phyloP scores from a whole-genome alignment of 2,329 filamentous ascomycete genomes.

The Phialophora verrucosa region DNA sequence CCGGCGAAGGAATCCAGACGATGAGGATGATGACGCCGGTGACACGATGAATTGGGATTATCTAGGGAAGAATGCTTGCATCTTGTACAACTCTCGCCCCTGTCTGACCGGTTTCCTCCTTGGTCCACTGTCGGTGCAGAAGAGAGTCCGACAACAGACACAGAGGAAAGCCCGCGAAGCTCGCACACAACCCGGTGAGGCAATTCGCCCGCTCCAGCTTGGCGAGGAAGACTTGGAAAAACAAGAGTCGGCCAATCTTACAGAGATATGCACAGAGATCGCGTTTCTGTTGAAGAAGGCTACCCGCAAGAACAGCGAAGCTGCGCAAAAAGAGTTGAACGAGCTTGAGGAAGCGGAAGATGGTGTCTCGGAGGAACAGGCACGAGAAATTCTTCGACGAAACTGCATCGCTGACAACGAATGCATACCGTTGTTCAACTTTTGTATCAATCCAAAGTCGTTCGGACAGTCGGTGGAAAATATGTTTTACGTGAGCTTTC shows the following conservation, averaged over 20 bases:
- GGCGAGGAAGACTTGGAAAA: slow-evolving; percentile 74
- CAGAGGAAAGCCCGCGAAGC: slow-evolving; percentile 75
- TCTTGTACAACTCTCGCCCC: slow-evolving; percentile 74
- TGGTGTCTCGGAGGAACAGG: slow-evolving; percentile 47
- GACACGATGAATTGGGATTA: slow-evolving; percentile 86
- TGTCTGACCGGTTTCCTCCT: slow-evolving; percentile 82
- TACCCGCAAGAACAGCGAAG: slow-evolving; percentile 52
- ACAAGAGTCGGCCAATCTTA: slow-evolving; percentile 79
- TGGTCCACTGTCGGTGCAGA: slow-evolving; percentile 86
- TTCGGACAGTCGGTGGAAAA: slow-evolving; percentile 97
- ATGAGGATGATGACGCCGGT: slow-evolving; percentile 68
- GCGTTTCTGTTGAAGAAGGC: slow-evolving; percentile 62
- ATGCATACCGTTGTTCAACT: slow-evolving; percentile 80
- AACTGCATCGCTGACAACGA: slow-evolving; percentile 70
- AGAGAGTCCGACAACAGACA: slow-evolving; percentile 72
- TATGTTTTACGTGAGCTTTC: slow-evolving; percentile 92
- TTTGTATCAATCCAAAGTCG: slow-evolving; percentile 85
- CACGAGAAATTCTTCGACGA: slow-evolving; percentile 64
- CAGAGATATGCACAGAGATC: slow-evolving; percentile 78
- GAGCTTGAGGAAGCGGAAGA: slow-evolving; percentile 39
- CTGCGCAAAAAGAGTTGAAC: slow-evolving; percentile 42
- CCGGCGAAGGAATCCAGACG: slow-evolving; percentile 60
- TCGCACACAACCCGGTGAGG: slow-evolving; percentile 70
- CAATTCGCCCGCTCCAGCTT: slow-evolving; percentile 76
- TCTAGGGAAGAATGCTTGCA: slow-evolving; percentile 76